These are phyloP conservation scores for Trypanosoma caninum DNA, from an alignment of 208 protist genomes.

Conservation along the genomic window DNA sequence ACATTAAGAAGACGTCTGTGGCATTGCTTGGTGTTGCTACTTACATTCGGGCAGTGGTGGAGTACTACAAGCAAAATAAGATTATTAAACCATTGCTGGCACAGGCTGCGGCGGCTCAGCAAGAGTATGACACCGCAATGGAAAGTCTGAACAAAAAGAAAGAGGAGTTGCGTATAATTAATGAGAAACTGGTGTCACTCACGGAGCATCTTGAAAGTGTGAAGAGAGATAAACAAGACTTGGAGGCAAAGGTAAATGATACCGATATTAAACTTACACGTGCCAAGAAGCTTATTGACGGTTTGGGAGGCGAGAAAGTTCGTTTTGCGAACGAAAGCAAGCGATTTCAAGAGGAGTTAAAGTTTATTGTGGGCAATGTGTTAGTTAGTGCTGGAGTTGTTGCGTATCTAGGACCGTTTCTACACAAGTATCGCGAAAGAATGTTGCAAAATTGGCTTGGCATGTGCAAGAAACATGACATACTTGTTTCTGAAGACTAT, in stretches of 20 bases:
- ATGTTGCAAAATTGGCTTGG: constrained; percentile 69
- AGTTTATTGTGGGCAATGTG: constrained; percentile 93
- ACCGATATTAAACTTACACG: constrained; percentile 94
- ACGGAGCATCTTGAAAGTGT: constrained; percentile 84
- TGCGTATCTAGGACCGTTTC: constrained; percentile 96
- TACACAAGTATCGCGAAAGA: constrained; percentile 87
- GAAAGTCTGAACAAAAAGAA: constrained; percentile 88
- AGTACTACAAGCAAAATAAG: constrained; percentile 97
- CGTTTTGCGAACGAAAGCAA: constrained; percentile 86
- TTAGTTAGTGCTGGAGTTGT: constrained; percentile 93
- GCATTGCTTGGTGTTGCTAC: constrained; percentile 94
- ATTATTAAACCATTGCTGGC: constrained; percentile 93
- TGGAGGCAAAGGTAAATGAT: constrained; percentile 91
- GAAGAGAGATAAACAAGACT: constrained; percentile 85
- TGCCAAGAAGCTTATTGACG: constrained; percentile 94
- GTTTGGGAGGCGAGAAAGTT: constrained; percentile 93
- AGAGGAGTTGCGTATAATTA: constrained; percentile 89
- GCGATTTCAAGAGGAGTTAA: constrained; percentile 76
- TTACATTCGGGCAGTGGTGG: constrained; percentile 97
- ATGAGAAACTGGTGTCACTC: constrained; percentile 81
- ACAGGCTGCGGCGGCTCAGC: constrained; percentile 80
- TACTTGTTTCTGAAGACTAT: constrained; percentile 85
- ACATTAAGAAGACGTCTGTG: constrained; percentile 86
- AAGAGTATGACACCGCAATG: constrained; percentile 86
- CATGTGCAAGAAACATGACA: constrained; percentile 62